Evolutionary conservation across 768 basidiomycete species (phyloP), one percentile per base, ranked within the genome.

Genomic region (Boletus subparvulus): DNA sequence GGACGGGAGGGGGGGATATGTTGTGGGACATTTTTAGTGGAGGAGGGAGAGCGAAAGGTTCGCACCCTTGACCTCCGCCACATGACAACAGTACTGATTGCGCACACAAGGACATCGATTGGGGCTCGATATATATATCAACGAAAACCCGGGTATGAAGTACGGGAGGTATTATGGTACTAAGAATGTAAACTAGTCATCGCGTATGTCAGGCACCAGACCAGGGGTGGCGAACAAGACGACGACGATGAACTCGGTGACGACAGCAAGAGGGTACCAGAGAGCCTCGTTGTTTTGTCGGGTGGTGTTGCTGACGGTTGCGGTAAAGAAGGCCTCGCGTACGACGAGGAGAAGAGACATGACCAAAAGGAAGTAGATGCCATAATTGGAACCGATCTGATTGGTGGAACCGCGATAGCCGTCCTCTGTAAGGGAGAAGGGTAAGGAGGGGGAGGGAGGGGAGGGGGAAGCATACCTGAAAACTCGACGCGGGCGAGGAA

Each of bases 1-100:
- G 67, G 36, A 70, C 73, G 19, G 77, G 77, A 30, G 78, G 77
- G 24, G 79, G 77, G 19, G 78, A 73, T 16, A 76, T 73, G 39
- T 73, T 70, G 63, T 75, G 70, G n/a, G 77, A 72, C 77, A 78
- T 10, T 47, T 45, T 57, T 50, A 8, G 19, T 14, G 4, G 41
- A 32, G 17, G 52, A 42, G 42, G 51, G 47, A 42, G 24, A 33
- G 42, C 19, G 35, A 21, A 56, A 50, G 19, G 48, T 59, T 65
- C 66, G 63, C 65, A 66, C 65, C 65, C 65, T 67, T 35, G 61
- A 39, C 58, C 64, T 43, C 53, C 50, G 62, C 59, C 65, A 66
- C 65, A 66, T 32, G 54, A 61, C 56, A 49, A 39, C 24, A 21
- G 39, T n/a, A 40, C 28, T 36, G 54, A 52, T 52, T 48, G 47